Percentiles rank a stretch among this genome's conserved stretches.
Evolutionary conservation across 1,284 basidiomycete genomes (phyloP).

Genomic region (Trametes pubescens): DNA sequence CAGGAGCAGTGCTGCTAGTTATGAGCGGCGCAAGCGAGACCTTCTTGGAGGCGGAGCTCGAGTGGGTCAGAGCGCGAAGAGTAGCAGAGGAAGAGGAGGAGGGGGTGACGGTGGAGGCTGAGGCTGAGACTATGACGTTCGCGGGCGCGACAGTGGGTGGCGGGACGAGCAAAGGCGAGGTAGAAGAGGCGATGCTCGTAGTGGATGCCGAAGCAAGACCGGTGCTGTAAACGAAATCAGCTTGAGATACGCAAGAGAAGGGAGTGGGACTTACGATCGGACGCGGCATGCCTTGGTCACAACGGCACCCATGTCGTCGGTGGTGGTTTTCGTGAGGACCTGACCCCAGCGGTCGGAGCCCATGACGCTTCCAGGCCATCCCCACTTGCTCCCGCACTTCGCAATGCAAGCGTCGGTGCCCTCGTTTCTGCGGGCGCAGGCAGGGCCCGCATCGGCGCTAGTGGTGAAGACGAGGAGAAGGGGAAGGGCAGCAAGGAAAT

Average conservation of each 20-base stretch:
- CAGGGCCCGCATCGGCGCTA: conserved; percentile 53
- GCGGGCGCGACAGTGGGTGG: conserved; percentile 17
- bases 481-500: conserved; percentile 48
- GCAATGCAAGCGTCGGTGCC: conserved; percentile 48
- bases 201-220: conserved; percentile 23
- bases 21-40: conserved; percentile 9
- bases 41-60: conserved; percentile 27
- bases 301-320: conserved; percentile 41
- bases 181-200: conserved; percentile 21
- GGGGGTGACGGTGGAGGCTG: conserved; percentile 25
- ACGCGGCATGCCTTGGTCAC: conserved; percentile 50
- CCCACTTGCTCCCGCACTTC: conserved; percentile 56
- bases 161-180: conserved; percentile 10
- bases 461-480: conserved; percentile 48
- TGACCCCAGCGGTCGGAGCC: conserved; percentile 61
- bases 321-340: conserved; percentile 47
- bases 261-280: conserved; percentile 27
- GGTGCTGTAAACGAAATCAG: conserved; percentile 15
- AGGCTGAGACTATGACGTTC: conserved; percentile 28
- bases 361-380: conserved; percentile 59
- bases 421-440: conserved; percentile 53
- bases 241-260: neutral
- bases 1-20: conserved; percentile 16
- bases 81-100: conserved; percentile 22
- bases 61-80: conserved; percentile 18